Percentiles rank a stretch among this genome's conserved stretches.
phyloP scores from a whole-genome alignment of 129 eudicot genomes.

The Flaveria robusta region DNA sequence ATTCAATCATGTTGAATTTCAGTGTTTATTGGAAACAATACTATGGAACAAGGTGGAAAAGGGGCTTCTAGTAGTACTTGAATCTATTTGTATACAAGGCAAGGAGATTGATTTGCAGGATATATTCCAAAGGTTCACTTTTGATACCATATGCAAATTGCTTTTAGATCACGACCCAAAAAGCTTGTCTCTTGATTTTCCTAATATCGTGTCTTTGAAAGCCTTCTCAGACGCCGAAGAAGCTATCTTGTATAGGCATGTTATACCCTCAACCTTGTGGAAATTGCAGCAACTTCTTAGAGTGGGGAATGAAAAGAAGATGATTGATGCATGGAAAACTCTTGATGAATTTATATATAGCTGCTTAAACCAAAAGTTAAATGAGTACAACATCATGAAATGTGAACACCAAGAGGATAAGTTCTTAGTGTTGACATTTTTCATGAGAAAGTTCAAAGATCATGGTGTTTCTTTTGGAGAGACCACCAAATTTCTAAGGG shows the following conservation, averaged over 20 bases:
- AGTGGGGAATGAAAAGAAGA: conserved; percentile 43
- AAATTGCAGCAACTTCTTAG: conserved; percentile 37
- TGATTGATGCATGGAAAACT: conserved; percentile 22
- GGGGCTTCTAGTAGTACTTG: conserved; percentile 41
- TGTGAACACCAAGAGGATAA: conserved; percentile 11
- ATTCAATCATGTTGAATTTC: conserved; percentile 14
- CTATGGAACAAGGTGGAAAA: conserved; percentile 19
- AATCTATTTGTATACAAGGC: conserved; percentile 11
- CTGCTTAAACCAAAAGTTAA: conserved; percentile 16
- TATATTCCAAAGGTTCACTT: conserved; percentile 39
- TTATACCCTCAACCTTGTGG: conserved; percentile 42
- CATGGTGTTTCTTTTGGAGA: neutral
- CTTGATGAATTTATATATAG: conserved; percentile 20
- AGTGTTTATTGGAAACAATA: neutral
- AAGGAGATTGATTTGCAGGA: conserved; percentile 45
- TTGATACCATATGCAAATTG: conserved; percentile 38
- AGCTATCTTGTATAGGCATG: conserved; percentile 32
- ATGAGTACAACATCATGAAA: neutral
- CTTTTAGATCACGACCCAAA: conserved; percentile 36
- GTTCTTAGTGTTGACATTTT: conserved; percentile 21
- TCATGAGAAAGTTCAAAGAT: neutral
- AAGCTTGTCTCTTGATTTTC: conserved; percentile 33
- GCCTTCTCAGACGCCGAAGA: conserved; percentile 36
- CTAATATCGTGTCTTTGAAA: conserved; percentile 13
- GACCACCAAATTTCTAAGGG: conserved; percentile 17